These are phyloP conservation scores for Quercus lobata DNA, from an alignment of 331 rosid genomes.

Conservation along the genomic window DNA sequence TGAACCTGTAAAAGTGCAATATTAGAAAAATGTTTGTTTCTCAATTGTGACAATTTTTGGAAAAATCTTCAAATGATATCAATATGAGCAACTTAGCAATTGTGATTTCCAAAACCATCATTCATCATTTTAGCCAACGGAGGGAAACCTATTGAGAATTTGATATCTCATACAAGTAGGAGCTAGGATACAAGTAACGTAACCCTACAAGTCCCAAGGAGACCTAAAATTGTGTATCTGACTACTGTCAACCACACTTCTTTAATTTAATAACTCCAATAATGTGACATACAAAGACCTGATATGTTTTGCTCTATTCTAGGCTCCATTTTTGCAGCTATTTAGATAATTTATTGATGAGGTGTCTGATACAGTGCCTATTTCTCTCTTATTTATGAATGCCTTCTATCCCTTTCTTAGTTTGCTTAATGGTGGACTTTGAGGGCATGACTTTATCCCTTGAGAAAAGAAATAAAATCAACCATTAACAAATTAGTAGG, in stretches of 20 bases:
- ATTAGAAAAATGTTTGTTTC: neutral
- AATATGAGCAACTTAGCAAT: conserved; percentile 16
- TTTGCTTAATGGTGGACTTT: neutral
- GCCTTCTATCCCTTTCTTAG: neutral
- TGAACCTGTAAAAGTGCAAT: neutral
- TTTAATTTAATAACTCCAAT: neutral
- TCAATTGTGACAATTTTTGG: neutral
- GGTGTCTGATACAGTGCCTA: too few relatives aligned
- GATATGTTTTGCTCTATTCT: too few relatives aligned
- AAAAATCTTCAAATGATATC: neutral
- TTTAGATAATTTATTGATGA: too few relatives aligned
- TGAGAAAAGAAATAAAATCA: neutral
- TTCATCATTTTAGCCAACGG: neutral
- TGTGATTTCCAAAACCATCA: neutral
- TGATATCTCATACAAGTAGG: neutral
- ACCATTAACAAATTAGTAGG: neutral
- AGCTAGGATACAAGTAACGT: neutral
- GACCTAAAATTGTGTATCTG: neutral
- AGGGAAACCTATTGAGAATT: neutral
- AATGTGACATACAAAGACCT: neutral
- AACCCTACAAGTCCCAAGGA: neutral
- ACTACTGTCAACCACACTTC: neutral
- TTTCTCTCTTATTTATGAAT: too few relatives aligned
- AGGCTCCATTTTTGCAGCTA: too few relatives aligned
- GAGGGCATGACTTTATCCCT: neutral